Conservation (phyloP, 176 grass and related monocot species). For the Cenchrus fungigraminus region DNA sequence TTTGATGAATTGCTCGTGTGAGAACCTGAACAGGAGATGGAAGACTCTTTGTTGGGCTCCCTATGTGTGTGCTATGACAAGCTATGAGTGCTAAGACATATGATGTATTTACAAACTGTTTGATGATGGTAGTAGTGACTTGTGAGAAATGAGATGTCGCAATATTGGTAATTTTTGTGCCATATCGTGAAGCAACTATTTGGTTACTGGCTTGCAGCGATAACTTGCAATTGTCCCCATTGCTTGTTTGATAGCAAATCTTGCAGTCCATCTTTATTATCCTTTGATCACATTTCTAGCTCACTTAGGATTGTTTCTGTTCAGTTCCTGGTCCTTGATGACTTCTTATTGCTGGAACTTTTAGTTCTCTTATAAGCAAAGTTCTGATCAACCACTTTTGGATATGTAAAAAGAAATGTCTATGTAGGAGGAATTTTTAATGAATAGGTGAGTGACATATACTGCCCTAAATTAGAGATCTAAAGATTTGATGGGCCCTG, state of each 20-base stretch:
- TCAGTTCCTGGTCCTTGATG: not conserved
- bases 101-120: not conserved
- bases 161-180: not conserved
- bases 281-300: not conserved
- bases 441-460: not conserved
- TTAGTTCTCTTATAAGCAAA: not conserved
- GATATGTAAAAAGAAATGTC: not conserved
- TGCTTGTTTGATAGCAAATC: not conserved
- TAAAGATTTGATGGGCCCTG: conserved; percentile 3
- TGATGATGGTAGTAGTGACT: not conserved
- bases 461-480: not conserved
- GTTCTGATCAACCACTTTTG: not conserved
- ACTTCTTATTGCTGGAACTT: not conserved
- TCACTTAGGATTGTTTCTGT: not conserved
- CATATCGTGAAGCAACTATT: not conserved
- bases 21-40: not conserved
- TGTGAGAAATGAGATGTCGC: not conserved
- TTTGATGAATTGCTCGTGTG: not conserved
- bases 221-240: not conserved
- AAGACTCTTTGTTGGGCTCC: not conserved
- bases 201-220: not conserved
- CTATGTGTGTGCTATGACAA: not conserved
- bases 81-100: not conserved
- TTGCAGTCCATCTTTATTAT: not conserved
- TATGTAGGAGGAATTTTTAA: not conserved